Conservation (phyloP, 2,329 filamentous ascomycete species). For the Ilyonectria destructans region DNA sequence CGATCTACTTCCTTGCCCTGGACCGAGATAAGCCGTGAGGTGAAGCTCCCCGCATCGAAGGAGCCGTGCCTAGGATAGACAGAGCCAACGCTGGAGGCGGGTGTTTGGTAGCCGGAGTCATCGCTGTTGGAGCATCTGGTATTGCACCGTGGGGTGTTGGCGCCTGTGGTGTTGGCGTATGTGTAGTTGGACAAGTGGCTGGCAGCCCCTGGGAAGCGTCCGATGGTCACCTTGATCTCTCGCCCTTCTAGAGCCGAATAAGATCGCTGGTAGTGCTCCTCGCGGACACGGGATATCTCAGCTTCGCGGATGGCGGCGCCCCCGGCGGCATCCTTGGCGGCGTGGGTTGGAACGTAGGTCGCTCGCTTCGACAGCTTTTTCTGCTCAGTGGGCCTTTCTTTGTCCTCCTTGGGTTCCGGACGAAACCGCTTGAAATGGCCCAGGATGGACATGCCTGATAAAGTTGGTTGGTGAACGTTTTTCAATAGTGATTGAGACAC, state of each 20-base stretch:
- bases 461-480: slow-evolving; percentile 19
- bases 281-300: slow-evolving; percentile 65
- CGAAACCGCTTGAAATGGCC: slow-evolving; percentile 67
- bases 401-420: slow-evolving; percentile 71
- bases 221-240: slow-evolving; percentile 57
- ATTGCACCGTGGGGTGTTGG: too few species aligned
- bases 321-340: slow-evolving; percentile 71
- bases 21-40: slow-evolving; percentile 48
- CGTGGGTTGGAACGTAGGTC: slow-evolving; percentile 76
- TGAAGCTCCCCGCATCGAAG: slow-evolving; percentile 48
- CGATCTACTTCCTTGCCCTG: slow-evolving; percentile 64
- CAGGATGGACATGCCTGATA: slow-evolving; percentile 69
- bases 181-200: slow-evolving; percentile 65
- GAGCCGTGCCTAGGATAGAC: slow-evolving; percentile 37
- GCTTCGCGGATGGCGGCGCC: slow-evolving; percentile 68
- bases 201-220: slow-evolving; percentile 61
- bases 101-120: slow-evolving; percentile 39
- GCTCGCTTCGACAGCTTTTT: slow-evolving; percentile 54
- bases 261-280: slow-evolving; percentile 67
- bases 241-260: slow-evolving; percentile 52
- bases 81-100: slow-evolving; percentile 28
- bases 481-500: slow-evolving; percentile 5
- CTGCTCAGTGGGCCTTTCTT: slow-evolving; percentile 64
- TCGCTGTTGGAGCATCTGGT: slow-evolving; percentile 59
- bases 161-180: slow-evolving; percentile 56